Conservation (phyloP, 441 rosid species). For the Theobroma grandiflorum region DNA sequence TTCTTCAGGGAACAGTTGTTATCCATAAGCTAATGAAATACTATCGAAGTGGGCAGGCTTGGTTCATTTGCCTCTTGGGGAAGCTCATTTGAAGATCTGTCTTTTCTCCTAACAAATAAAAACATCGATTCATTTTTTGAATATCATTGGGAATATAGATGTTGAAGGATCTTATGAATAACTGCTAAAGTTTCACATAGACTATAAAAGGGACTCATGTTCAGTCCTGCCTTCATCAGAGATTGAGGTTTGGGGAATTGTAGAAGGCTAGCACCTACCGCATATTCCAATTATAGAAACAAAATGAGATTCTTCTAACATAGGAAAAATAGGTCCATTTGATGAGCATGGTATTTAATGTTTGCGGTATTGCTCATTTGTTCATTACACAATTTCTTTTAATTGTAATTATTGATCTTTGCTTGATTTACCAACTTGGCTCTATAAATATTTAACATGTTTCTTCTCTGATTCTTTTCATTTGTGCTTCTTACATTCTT, state of each 20-base stretch:
- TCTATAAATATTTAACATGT: background rate
- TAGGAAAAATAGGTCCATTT: background rate
- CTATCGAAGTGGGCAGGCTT: background rate
- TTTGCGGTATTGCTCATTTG: background rate
- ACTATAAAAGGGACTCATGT: background rate
- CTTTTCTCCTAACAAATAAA: background rate
- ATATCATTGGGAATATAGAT: background rate
- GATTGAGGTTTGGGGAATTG: background rate
- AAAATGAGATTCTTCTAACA: background rate
- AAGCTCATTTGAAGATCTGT: background rate
- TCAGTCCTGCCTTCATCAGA: background rate
- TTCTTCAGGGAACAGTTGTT: background rate
- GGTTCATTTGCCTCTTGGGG: background rate
- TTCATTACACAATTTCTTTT: background rate
- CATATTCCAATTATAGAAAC: background rate
- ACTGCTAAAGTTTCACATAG: slow-evolving; percentile 1
- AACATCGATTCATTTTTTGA: background rate
- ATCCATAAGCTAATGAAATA: background rate
- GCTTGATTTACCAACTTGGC: slow-evolving; percentile 1
- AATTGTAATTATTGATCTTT: background rate
- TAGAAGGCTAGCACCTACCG: background rate
- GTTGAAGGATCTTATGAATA: background rate
- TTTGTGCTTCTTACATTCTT: background rate
- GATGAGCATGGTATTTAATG: background rate
- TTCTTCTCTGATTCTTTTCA: background rate